Evolutionary conservation across 78 protist genomes (phyloP).

Genomic region (Dictyostelium capitatum): DNA sequence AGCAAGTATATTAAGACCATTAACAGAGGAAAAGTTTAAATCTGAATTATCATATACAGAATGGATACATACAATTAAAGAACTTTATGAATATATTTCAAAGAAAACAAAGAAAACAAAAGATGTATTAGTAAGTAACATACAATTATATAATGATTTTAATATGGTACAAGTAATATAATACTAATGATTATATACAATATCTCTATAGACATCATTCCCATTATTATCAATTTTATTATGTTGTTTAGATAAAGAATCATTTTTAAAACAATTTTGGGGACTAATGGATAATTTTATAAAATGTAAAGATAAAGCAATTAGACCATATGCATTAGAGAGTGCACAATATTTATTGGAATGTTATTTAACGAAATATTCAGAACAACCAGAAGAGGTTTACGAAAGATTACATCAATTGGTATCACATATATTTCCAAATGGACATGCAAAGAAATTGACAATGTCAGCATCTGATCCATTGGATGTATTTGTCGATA

Average conservation of each 20-base stretch:
- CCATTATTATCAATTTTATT: constrained; percentile 79
- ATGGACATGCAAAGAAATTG: constrained; percentile 50
- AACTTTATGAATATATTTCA: constrained; percentile 56
- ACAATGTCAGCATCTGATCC: constrained; percentile 52
- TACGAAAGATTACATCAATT: constrained; percentile 70
- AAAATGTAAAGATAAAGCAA: constrained; percentile 58
- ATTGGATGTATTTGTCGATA: constrained; percentile 55
- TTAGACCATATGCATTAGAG: constrained; percentile 73
- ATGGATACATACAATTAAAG: constrained; percentile 52
- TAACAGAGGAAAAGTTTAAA: constrained; percentile 69
- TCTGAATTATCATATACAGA: constrained; percentile 64
- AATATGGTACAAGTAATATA: neutral
- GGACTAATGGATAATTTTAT: constrained; percentile 63
- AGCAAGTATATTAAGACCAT: constrained; percentile 68
- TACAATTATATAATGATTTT: neutral
- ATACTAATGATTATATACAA: neutral
- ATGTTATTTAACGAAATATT: constrained; percentile 68
- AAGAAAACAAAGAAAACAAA: constrained; percentile 67
- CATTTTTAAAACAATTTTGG: constrained; percentile 71
- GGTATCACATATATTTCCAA: constrained; percentile 61
- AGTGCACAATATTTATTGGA: constrained; percentile 69
- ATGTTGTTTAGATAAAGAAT: constrained; percentile 72
- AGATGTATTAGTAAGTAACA: constrained; percentile 45
- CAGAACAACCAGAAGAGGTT: constrained; percentile 77
- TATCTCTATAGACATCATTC: constrained; percentile 56